Evolutionary conservation across 2,329 filamentous ascomycete species (phyloP), one percentile per base, ranked within the genome.

Genomic region (Leptosphaerulina australis): DNA sequence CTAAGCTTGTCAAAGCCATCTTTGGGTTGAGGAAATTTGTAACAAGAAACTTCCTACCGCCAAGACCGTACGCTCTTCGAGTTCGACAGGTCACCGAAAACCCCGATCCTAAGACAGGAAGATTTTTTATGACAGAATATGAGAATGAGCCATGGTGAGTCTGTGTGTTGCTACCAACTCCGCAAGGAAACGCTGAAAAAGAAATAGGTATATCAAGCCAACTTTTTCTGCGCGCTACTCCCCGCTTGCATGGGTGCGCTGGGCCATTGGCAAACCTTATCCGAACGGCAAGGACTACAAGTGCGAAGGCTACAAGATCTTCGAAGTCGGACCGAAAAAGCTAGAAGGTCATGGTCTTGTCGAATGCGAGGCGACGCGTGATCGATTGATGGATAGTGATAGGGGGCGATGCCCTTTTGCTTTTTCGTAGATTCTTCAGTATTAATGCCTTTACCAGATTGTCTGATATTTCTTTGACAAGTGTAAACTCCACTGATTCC

Each of bases 221-320:
- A 63, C 59, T 0, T 56, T 66, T n/a, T 53, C 40, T 10, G 44
- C 38, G 3, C 56, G 61, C 9, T 50, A 63, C 35, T 53, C 56
- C 2, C 64, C 50, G 0, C 24, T 44, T 4, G 44, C 59, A 2
- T 65, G 60, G 57, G 28, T 62, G 2, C 56, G 59, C 78, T 21
- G 87, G 81, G 0, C 68, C 82, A 30, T 83, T 79, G 82, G 83
- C 79, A 61, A 81, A 83, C 50, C 90, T 82, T 84, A 83, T 82
- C 2, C 85, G 79, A 51, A 84, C 79, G 51, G 84, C 79, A 77
- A 77, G 74, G 21, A 76, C 25, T 78, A 73, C 53, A 81, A 76
- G 50, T 78, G 80, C 0, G 62, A 77, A 40, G 82, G 82, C 0
- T 86, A 84, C 59, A 58, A 76, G 2, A 78, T 83, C 34, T 74